Percentiles rank a stretch among this genome's conserved stretches.
phyloP scores from a whole-genome alignment of 2,329 filamentous ascomycete species.

The Fusarium clavum region DNA sequence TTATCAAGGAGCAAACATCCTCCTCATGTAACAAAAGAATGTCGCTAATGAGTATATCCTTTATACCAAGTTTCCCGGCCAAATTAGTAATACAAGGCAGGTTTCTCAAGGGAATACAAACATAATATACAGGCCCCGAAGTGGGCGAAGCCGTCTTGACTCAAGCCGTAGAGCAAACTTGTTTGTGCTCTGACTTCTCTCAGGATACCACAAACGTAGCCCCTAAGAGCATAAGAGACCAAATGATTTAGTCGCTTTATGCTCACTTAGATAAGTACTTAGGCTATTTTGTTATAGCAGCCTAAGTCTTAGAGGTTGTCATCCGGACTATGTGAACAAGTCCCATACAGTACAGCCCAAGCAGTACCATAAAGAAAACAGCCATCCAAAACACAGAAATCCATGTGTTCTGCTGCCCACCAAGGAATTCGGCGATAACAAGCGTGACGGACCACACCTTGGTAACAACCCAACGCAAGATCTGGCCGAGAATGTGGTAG shows the following conservation, averaged over 20 bases:
- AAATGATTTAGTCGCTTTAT: neutral
- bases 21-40: neutral
- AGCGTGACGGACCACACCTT: neutral
- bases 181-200: no score
- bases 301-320: no score
- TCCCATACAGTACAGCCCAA: neutral
- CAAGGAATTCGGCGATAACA: neutral
- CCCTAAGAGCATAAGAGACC: neutral
- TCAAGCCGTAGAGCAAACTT: no score
- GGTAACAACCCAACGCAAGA: neutral
- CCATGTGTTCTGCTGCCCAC: neutral
- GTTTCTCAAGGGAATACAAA: neutral
- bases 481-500: neutral
- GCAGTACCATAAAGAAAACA: neutral
- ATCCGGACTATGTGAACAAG: neutral
- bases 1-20: neutral
- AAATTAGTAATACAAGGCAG: neutral
- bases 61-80: neutral
- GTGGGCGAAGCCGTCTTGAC: no score
- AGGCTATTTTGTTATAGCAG: neutral
- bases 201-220: rapidly evolving
- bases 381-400: neutral
- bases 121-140: no score
- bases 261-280: neutral
- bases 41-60: neutral